Percentiles rank a stretch among this genome's conserved stretches.
These are phyloP conservation scores for Aspergillus sergii DNA, from an alignment of 2,329 filamentous ascomycete genomes.

Conservation along the genomic window DNA sequence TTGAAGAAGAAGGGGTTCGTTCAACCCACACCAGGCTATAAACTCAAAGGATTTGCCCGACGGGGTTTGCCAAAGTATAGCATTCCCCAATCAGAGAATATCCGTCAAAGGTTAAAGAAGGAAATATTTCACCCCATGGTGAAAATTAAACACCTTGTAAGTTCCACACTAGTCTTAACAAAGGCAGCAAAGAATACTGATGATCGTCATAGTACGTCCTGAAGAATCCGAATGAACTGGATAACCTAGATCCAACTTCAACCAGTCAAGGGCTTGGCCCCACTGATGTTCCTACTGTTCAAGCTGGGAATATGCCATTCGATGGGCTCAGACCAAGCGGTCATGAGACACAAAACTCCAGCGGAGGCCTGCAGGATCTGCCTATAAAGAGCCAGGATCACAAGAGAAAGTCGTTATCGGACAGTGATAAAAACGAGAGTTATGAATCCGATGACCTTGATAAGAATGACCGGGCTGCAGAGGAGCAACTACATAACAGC, in stretches of 20 bases:
- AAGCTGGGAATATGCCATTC: background rate
- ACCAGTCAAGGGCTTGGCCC: background rate
- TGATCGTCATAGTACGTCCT: constrained; percentile 14
- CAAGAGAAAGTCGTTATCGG: background rate
- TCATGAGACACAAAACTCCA: background rate
- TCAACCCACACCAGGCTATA: constrained; percentile 32
- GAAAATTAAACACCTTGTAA: constrained; percentile 38
- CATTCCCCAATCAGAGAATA: constrained; percentile 23
- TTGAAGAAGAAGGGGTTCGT: constrained; percentile 31
- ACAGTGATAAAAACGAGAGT: background rate
- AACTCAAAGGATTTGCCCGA: constrained; percentile 31
- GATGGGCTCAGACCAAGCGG: background rate
- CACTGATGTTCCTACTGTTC: background rate
- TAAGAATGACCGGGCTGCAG: constrained; percentile 8
- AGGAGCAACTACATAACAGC: background rate
- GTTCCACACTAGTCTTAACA: constrained; percentile 4
- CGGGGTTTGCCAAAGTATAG: constrained; percentile 34
- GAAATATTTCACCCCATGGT: constrained; percentile 36
- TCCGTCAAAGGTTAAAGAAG: constrained; percentile 22
- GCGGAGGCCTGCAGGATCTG: background rate
- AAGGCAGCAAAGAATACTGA: constrained; percentile 7
- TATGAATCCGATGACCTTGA: constrained; percentile 11
- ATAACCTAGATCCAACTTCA: background rate
- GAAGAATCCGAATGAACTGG: background rate
- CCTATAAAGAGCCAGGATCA: background rate